A percentile compares a stretch with the other conserved stretches of the same genome.
Conservation (phyloP, 2,329 filamentous ascomycete genomes). For the Alternaria alternata region DNA sequence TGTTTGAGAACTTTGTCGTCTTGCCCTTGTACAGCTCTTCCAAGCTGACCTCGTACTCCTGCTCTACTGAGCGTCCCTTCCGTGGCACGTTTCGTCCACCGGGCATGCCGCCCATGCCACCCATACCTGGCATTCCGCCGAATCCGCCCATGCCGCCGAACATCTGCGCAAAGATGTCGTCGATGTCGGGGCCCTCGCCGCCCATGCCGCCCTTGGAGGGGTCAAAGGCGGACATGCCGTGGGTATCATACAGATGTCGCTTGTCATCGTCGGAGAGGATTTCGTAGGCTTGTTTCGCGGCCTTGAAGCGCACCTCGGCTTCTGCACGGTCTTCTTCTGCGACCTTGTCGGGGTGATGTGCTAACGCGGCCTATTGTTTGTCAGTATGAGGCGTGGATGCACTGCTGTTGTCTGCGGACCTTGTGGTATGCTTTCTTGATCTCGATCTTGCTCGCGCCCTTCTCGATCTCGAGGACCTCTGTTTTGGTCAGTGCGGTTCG, state of each 20-base stretch:
- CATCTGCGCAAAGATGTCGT: conserved; percentile 94
- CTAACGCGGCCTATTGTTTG: conserved; percentile 74
- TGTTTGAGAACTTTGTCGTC: conserved; percentile 94
- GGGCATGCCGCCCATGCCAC: conserved; percentile 64
- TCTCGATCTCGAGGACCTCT: conserved; percentile 83
- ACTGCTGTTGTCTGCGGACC: conserved; percentile 59
- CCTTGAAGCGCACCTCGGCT: conserved; percentile 92
- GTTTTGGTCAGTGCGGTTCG: conserved; percentile 39
- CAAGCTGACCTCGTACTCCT: conserved; percentile 87
- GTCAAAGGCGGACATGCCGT: conserved; percentile 97
- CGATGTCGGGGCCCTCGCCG: conserved; percentile 74
- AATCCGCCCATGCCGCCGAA: conserved; percentile 65
- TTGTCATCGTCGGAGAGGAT: conserved; percentile 97
- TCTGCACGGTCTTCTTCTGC: conserved; percentile 82
- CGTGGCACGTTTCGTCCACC: conserved; percentile 62
- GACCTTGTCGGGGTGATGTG: conserved; percentile 95
- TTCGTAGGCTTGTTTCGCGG: conserved; percentile 92
- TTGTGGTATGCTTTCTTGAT: conserved; percentile 98
- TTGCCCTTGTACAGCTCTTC: conserved; percentile 99
- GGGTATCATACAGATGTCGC: conserved; percentile 86
- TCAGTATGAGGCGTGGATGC: conserved; percentile 1
- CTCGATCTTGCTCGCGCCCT: conserved; percentile 75
- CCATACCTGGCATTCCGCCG: conserved; percentile 63
- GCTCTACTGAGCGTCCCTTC: conserved; percentile 83
- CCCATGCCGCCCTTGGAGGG: conserved; percentile 70